Conservation (phyloP, 2,329 filamentous ascomycete species). For the Calonectria naviculata region DNA sequence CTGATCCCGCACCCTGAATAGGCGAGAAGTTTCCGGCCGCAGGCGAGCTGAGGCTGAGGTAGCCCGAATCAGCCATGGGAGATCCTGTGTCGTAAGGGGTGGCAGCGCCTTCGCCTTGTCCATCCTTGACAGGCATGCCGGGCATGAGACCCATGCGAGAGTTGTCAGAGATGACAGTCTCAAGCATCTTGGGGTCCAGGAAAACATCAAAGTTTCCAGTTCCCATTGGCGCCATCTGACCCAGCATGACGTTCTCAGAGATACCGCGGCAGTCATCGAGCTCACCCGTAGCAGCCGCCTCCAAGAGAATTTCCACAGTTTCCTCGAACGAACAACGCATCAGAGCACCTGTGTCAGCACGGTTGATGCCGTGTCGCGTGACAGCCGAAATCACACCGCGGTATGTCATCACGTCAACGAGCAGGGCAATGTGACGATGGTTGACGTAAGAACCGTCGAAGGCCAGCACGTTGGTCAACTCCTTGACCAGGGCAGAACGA, state of each 20-base stretch:
- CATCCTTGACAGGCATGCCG: constrained; percentile 80
- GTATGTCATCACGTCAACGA: constrained; percentile 98
- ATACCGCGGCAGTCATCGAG: constrained; percentile 98
- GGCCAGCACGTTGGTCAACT: constrained; percentile 91
- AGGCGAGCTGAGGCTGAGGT: constrained; percentile 72
- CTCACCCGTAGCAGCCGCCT: constrained; percentile 94
- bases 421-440: constrained; percentile 92
- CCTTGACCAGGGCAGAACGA: constrained; percentile 85
- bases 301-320: constrained; percentile 96
- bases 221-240: constrained; percentile 95
- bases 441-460: constrained; percentile 99
- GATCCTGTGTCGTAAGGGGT: constrained; percentile 95
- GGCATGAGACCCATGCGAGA: constrained; percentile 85
- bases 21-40: constrained; percentile 78
- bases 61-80: constrained; percentile 79
- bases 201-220: constrained; percentile 96
- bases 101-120: constrained; percentile 82
- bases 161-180: constrained; percentile 94
- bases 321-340: constrained; percentile 99
- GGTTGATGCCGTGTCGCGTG: constrained; percentile 98
- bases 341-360: constrained; percentile 95
- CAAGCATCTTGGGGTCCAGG: constrained; percentile 94
- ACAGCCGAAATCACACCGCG: constrained; percentile 94
- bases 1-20: constrained; percentile 80
- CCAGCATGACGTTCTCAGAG: constrained; percentile 98